phyloP scores from a whole-genome alignment of 257 asterid genomes.

The Jacaranda copaia region DNA sequence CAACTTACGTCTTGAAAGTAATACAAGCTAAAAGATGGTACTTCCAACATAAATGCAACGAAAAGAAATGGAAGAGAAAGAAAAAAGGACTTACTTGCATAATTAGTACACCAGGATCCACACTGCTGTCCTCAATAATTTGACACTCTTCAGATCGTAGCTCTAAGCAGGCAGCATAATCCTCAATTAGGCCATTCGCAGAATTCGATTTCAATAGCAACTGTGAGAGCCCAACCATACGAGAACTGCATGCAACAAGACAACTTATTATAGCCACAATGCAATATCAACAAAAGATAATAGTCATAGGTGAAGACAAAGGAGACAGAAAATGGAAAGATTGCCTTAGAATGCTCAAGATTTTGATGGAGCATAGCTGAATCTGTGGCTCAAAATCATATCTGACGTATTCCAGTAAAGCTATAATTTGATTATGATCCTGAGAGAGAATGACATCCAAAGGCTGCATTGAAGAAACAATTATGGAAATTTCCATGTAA shows the following conservation, averaged over 20 bases:
- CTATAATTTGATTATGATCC: conserved; percentile 84
- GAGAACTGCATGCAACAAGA: conserved; percentile 67
- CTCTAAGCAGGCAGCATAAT: conserved; percentile 97
- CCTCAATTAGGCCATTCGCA: conserved; percentile 79
- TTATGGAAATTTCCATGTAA: conserved; percentile 22
- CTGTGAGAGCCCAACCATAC: conserved; percentile 90
- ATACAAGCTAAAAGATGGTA: conserved; percentile 1
- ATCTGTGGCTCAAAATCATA: conserved; percentile 85
- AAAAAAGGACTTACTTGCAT: conserved; percentile 74
- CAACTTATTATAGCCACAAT: conserved; percentile 26
- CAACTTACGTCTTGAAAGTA: conserved; percentile 12
- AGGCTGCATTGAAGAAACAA: conserved; percentile 72
- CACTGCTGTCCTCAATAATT: conserved; percentile 77
- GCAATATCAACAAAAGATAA: conserved; percentile 33
- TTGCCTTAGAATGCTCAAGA: conserved; percentile 86
- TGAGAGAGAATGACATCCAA: conserved; percentile 92
- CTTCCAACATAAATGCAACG: neutral
- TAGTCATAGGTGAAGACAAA: conserved; percentile 24
- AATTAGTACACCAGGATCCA: conserved; percentile 86
- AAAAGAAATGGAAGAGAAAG: conserved; percentile 13
- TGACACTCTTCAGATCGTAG: conserved; percentile 86
- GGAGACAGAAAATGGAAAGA: conserved; percentile 30
- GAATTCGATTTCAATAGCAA: conserved; percentile 79
- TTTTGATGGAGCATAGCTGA: conserved; percentile 88
- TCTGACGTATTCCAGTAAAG: conserved; percentile 87